Evolutionary conservation across 805 yeast genomes (phyloP).

Genomic region (Ogataea glucozyma): DNA sequence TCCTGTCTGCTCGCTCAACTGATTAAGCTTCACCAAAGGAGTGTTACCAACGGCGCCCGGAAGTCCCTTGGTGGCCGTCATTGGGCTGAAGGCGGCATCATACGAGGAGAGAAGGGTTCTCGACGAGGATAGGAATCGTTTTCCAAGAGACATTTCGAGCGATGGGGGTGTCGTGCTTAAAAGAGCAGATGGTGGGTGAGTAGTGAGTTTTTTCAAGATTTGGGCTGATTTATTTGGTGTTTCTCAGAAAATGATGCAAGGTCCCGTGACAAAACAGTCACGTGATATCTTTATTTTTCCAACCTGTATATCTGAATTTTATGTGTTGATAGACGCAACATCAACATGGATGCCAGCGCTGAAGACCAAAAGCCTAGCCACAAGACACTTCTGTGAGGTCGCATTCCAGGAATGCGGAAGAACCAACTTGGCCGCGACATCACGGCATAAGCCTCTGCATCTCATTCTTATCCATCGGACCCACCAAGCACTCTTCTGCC

Average conservation of each 20-base stretch:
- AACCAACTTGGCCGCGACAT: too few relatives aligned
- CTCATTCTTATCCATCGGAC: conserved; percentile 28
- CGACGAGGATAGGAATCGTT: conserved; percentile 22
- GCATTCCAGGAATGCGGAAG: too few relatives aligned
- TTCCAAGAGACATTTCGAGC: conserved; percentile 1
- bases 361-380: too few relatives aligned
- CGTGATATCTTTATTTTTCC: too few relatives aligned
- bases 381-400: too few relatives aligned
- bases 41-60: conserved; percentile 92
- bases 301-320: too few relatives aligned
- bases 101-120: conserved; percentile 22
- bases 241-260: conserved; percentile 13
- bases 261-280: conserved; percentile 18
- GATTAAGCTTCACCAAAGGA: conserved; percentile 67
- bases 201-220: neutral
- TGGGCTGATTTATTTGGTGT: neutral
- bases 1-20: conserved; percentile 57
- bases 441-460: conserved; percentile 27
- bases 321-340: neutral
- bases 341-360: too few relatives aligned
- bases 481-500: conserved; percentile 11
- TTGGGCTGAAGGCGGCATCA: conserved; percentile 56
- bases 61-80: conserved; percentile 66
- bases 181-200: neutral
- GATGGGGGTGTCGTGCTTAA: neutral